Evolutionary conservation across 345 rosid genomes (phyloP), one percentile per base, ranked within the genome.

Genomic region (Moricandia moricandioides): DNA sequence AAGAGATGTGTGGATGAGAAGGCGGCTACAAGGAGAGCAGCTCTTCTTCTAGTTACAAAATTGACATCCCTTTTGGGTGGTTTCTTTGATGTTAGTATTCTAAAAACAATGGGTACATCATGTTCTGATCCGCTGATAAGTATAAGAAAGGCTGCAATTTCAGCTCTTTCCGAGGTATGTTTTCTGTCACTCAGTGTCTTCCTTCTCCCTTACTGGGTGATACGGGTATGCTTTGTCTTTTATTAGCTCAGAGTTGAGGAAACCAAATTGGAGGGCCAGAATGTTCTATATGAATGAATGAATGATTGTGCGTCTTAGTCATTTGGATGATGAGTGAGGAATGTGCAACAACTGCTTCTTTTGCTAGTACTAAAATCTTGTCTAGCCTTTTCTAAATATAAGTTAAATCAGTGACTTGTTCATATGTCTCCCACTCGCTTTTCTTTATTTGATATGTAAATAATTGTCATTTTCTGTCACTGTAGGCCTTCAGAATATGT

Each of bases 71-170:
- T 87, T 77, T 61, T 89, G 64, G 85, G 87, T 30, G 91, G 92
- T 62, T 80, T 84, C 76, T 77, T 90, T 40, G 99, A 88, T 81
- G 87, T 78, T 63, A 67, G 80, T 82, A 63, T 94, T 76, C 84
- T 92, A 43, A 92, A 88, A 80, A 88, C 83, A 11, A 79, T 90
- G 85, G 97, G 92, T 52, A 84, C 88, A 72, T 92, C 98, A 78
- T 94, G 97, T 76, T 94, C 92, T 3, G 98, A 94, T 78, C 90
- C 97, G 6, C 97, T 95, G 58, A 88, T 95, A 62, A 95, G 97
- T 84, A 92, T 88, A 33, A 85, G 99, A 62, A 95, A 90, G 82
- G 97, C 92, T 54, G 97, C 97, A 24, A 77, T 85, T 75, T 86
- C 88, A 45, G 97, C 97, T 31, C 87, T 94, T 58, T 94, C 97